A percentile compares a stretch with the other conserved stretches of the same genome.
Conservation (phyloP, 257 asterid species). For the Solanum ossicruentum region DNA sequence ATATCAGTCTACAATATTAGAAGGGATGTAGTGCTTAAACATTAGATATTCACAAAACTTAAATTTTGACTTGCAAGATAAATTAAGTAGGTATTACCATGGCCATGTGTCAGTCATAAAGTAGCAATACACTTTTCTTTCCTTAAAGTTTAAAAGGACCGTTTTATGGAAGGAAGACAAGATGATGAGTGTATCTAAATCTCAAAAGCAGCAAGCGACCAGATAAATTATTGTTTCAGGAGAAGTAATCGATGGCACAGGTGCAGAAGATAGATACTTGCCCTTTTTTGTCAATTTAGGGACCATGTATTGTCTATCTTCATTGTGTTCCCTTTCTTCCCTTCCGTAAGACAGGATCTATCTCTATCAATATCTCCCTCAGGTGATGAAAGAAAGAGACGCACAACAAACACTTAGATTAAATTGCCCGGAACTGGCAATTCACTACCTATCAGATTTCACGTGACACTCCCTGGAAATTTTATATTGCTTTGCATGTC, state of each 20-base stretch:
- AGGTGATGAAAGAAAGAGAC: conserved; percentile 1
- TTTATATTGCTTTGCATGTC: background rate
- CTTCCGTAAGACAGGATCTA: conserved; percentile 39
- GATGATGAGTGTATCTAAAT: background rate
- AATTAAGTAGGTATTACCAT: background rate
- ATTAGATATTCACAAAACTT: background rate
- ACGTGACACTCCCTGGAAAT: conserved; percentile 9
- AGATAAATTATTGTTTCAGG: conserved; percentile 11
- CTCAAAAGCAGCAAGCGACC: background rate
- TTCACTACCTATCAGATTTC: conserved; percentile 16
- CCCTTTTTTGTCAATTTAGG: conserved; percentile 10
- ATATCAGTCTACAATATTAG: background rate
- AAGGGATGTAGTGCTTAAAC: background rate
- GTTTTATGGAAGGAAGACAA: background rate
- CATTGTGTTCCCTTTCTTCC: conserved; percentile 39
- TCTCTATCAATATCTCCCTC: conserved; percentile 27
- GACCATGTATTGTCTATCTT: conserved; percentile 11
- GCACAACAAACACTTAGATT: background rate
- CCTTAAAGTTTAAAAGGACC: background rate
- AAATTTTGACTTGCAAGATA: background rate
- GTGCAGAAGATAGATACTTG: background rate
- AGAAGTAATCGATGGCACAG: background rate
- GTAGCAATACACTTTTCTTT: background rate
- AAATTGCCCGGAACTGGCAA: conserved; percentile 9
- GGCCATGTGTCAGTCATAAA: background rate